Base-by-base conservation (phyloP, 2,329 filamentous ascomycete species). In the Passalora sequoiae region DNA sequence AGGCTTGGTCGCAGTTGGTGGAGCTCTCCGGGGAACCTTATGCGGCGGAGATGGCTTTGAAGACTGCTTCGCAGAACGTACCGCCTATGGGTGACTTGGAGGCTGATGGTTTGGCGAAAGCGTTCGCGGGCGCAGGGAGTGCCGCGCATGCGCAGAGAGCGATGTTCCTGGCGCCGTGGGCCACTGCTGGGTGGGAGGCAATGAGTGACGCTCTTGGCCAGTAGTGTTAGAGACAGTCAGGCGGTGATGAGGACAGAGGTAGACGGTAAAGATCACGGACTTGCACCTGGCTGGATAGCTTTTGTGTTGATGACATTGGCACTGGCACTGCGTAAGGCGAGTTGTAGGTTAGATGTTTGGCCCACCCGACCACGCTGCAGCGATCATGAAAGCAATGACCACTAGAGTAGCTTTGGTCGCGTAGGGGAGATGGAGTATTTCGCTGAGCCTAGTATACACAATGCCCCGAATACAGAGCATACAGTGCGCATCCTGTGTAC, bases 161-260 rank as follows among this genome's bases (percentile, higher is more conserved):
- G 5, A 76, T 89, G 33, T 76, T 92, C 65, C 65, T 94, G 54
- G 86, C 89, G 27, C 92, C 92, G 4, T 97, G 91, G 89, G 46
- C 48, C 24, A 39, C 16, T 12, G 30, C 9, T 9, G 56, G 55
- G 5, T 57, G 55, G 56, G 31, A 43, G 9, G 38, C 41, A 4
- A 40, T 54, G 51, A 41, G 37, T 15, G 46, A 49, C 12, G 41
- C 28, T 24, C 3, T 46, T 15, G 16, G n/a, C 15, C 24, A 27
- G 10, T 12, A 28, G 15, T 41, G 29, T n/a, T n/a, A n/a, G n/a
- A n/a, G n/a, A n/a, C n/a, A n/a, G n/a, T n/a, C n/a, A n/a, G n/a
- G n/a, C n/a, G n/a, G n/a, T 21, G 25, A 15, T 28, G 36, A 29
- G 16, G 7, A 29, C 7, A 16, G 16, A 16, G n/a, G 32, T 35